These are phyloP conservation scores for Lathyrus aphaca DNA, from an alignment of 306 rosid species.

Conservation along the genomic window DNA sequence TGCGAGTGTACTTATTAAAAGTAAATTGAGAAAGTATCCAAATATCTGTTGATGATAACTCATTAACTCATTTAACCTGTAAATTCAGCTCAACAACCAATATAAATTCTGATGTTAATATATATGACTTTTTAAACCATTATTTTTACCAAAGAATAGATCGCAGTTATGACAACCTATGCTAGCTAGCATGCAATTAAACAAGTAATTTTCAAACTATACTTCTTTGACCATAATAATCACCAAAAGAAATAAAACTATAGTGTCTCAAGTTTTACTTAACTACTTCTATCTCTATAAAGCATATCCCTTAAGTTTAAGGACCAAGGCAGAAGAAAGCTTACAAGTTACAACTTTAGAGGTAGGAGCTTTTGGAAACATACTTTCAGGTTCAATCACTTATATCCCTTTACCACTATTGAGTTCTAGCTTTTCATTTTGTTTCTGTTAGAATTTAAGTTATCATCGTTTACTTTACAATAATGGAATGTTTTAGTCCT, in stretches of 20 bases:
- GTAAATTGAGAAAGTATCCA: too few relatives aligned
- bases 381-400: slow-evolving; percentile 26
- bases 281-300: slow-evolving; percentile 1
- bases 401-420: too few relatives aligned
- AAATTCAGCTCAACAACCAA: background rate
- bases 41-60: background rate
- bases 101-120: background rate
- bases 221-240: background rate
- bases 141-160: background rate
- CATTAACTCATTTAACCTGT: background rate
- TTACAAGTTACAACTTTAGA: slow-evolving; percentile 28
- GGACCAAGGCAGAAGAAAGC: slow-evolving; percentile 1
- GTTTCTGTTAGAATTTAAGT: too few relatives aligned
- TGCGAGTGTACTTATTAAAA: too few relatives aligned
- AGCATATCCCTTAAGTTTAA: slow-evolving; percentile 5
- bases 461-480: too few relatives aligned
- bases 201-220: background rate
- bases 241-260: background rate
- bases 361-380: slow-evolving; percentile 15
- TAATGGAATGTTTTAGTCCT: too few relatives aligned
- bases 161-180: background rate
- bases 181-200: background rate
- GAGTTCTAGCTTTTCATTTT: too few relatives aligned
- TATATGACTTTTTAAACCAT: background rate
- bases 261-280: background rate